Evolutionary conservation across 805 yeast species (phyloP), one percentile per base, ranked within the genome.

Genomic region (Millerozyma acaciae): DNA sequence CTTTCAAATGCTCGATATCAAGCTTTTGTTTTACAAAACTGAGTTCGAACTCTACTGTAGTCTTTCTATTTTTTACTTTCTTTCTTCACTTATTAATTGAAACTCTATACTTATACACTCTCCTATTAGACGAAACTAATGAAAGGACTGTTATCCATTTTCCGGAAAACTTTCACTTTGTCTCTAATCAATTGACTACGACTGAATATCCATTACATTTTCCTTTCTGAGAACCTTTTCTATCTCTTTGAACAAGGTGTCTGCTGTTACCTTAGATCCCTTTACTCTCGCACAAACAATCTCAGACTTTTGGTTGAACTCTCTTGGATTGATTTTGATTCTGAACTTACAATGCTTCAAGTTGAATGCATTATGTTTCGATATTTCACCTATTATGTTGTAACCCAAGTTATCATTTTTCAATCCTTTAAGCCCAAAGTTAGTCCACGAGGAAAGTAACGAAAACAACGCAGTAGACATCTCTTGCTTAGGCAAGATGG

Each of bases 171-270:
- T 6, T 9, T 25, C 15, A 25, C n/a, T n/a, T n/a, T n/a, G n/a
- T n/a, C n/a, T n/a, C n/a, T n/a, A n/a, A n/a, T n/a, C n/a, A n/a
- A n/a, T n/a, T n/a, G n/a, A n/a, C n/a, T n/a, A n/a, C n/a, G n/a
- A n/a, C 26, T 38, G 34, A 30, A 24, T 24, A 31, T 65, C 71
- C 57, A 78, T 57, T 17, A 80, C 84, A 21, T 78, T 76, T 53
- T 82, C 88, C 51, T 78, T 77, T 32, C 63, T 64, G 45, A 83
- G 62, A 21, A 82, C 84, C 49, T 75, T 77, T 45, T 76, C 78
- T 42, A 82, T 71, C 50, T 83, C 89, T 35, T 57, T 62, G 40
- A 74, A 75, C 44, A 83, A 62, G 40, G 77, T 77, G 21, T 61
- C 70, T 33, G 83, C 72, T 5, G 86, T 75, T 42, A 73, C 75